Evolutionary conservation across 169 alveolate species (phyloP).

Genomic region (Plasmodium coatneyi): DNA sequence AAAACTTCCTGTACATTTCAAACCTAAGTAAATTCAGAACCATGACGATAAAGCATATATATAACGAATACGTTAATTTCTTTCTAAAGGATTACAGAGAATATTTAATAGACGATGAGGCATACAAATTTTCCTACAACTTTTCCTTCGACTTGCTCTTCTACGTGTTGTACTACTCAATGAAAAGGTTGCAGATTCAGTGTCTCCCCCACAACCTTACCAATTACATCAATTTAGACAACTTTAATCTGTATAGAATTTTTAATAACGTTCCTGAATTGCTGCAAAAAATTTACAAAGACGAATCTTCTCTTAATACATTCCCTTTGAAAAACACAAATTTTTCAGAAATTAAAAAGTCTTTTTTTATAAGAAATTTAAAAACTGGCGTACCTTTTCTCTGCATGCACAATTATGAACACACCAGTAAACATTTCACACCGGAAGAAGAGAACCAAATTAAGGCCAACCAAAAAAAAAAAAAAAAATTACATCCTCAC

Average conservation of each 20-base stretch:
- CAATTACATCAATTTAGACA: constrained; percentile 24
- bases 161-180: constrained; percentile 27
- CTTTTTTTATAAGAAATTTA: constrained; percentile 37
- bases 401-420: constrained; percentile 37
- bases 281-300: constrained; percentile 11
- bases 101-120: constrained; percentile 2
- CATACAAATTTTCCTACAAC: constrained; percentile 18
- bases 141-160: constrained; percentile 37
- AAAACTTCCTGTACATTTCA: constrained; percentile 7
- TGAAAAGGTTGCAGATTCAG: constrained; percentile 32
- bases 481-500: not conserved
- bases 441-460: not conserved
- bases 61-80: constrained; percentile 26
- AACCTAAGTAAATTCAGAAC: constrained; percentile 25
- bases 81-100: constrained; percentile 15
- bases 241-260: constrained; percentile 19
- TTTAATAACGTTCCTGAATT: constrained; percentile 37
- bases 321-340: constrained; percentile 30
- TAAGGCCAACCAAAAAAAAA: not conserved
- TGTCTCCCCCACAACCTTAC: constrained; percentile 55
- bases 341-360: constrained; percentile 23
- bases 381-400: constrained; percentile 33
- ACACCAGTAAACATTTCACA: not conserved
- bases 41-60: constrained; percentile 21
- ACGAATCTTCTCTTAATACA: not conserved